Conservation (phyloP, 805 yeast genomes). For the Limtongia smithiae region DNA sequence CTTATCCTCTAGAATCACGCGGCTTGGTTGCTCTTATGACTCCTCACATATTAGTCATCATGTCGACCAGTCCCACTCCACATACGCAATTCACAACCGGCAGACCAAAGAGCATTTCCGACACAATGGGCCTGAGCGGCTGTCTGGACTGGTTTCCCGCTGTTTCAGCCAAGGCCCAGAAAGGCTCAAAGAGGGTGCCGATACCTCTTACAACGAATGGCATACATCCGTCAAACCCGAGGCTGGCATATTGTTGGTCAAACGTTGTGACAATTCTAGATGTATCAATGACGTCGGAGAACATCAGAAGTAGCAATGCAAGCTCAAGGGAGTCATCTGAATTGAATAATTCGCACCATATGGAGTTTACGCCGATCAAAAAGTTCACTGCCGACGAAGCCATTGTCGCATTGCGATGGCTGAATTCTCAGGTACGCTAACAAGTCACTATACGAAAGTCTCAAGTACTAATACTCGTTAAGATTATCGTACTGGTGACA, state of each 20-base stretch:
- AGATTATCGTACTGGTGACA: constrained; percentile 44
- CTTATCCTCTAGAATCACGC: constrained; percentile 52
- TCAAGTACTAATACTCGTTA: constrained; percentile 21
- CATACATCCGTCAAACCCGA: constrained; percentile 39
- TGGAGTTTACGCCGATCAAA: constrained; percentile 43
- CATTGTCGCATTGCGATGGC: constrained; percentile 58
- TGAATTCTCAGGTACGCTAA: constrained; percentile 37
- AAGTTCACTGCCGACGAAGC: constrained; percentile 48
- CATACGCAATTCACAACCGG: constrained; percentile 55
- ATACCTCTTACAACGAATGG: neutral
- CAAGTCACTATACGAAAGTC: neutral
- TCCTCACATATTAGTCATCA: constrained; percentile 46
- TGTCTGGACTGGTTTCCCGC: constrained; percentile 65
- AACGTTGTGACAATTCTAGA: constrained; percentile 56
- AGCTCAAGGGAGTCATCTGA: constrained; percentile 32
- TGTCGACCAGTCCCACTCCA: constrained; percentile 52
- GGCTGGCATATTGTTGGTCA: constrained; percentile 68
- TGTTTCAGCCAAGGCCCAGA: constrained; percentile 27
- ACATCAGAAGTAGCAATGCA: constrained; percentile 17
- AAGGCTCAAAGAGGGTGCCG: neutral
- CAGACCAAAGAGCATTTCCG: constrained; percentile 44
- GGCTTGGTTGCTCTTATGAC: constrained; percentile 63
- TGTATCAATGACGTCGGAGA: constrained; percentile 31
- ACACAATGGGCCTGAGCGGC: constrained; percentile 38
- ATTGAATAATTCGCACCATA: neutral